Conservation (phyloP, 805 yeast species). For the Lipomyces anomalus region DNA sequence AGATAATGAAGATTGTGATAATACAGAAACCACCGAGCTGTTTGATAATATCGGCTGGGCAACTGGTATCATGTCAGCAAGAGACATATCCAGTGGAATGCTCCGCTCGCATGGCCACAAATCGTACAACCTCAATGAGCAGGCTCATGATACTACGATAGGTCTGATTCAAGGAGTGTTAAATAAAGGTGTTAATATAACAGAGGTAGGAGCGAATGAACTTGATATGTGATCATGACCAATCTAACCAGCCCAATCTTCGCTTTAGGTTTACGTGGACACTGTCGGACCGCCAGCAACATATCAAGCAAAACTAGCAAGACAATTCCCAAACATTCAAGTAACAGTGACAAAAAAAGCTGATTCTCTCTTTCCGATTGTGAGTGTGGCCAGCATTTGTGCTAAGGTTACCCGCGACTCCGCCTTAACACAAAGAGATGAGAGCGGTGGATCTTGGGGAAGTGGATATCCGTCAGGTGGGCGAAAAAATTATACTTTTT, state of each 20-base stretch:
- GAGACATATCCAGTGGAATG: conserved; percentile 88
- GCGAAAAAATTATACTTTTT: not conserved
- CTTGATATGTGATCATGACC: too few species aligned
- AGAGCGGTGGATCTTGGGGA: conserved; percentile 50
- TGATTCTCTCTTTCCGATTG: conserved; percentile 85
- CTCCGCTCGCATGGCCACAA: conserved; percentile 50
- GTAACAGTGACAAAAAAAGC: conserved; percentile 92
- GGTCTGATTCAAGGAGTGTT: conserved; percentile 62
- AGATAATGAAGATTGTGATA: not conserved
- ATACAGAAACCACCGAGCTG: conserved; percentile 36
- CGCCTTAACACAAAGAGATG: conserved; percentile 37
- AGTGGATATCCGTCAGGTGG: conserved; percentile 78
- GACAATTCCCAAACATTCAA: conserved; percentile 60
- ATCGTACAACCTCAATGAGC: conserved; percentile 77
- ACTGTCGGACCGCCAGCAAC: conserved; percentile 93
- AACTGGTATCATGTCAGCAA: conserved; percentile 75
- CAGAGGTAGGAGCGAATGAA: too few species aligned
- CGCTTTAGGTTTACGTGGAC: conserved; percentile 85
- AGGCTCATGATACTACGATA: conserved; percentile 94
- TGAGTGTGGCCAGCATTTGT: conserved; percentile 88
- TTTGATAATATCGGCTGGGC: conserved; percentile 74
- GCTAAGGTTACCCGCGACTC: conserved; percentile 94
- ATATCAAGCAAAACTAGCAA: conserved; percentile 69
- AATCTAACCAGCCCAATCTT: too few species aligned
- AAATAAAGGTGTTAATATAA: conserved; percentile 55